Percentiles rank a stretch among this genome's conserved stretches.
Conservation (phyloP, 163 green algal species). For the Smithsoniella earleae region DNA sequence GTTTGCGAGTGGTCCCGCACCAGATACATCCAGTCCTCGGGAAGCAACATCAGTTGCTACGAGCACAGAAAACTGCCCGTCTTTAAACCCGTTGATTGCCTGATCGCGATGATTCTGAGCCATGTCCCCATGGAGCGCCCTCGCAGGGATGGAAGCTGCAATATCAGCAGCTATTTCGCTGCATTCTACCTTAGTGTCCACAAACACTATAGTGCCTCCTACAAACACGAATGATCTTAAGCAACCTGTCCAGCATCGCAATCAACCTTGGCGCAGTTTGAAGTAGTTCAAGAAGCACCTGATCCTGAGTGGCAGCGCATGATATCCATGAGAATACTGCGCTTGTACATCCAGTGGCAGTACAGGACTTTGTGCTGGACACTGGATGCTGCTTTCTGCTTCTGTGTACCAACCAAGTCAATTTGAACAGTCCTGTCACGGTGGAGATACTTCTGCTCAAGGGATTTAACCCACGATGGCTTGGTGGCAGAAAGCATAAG, state of each 20-base stretch:
- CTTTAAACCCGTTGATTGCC: conserved; percentile 65
- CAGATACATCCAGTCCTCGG: conserved; percentile 89
- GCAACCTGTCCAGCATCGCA: not conserved
- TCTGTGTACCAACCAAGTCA: not conserved
- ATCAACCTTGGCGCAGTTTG: no score
- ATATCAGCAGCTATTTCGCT: conserved; percentile 65
- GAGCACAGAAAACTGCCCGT: conserved; percentile 78
- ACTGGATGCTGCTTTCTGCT: conserved; percentile 56
- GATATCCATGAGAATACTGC: conserved; percentile 79
- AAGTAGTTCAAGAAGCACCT: not conserved
- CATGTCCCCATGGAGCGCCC: conserved; percentile 90
- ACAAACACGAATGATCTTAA: no score
- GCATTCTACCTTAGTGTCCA: conserved; percentile 91
- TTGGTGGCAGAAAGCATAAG: conserved; percentile 95
- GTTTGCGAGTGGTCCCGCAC: not conserved
- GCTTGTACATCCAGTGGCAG: conserved; percentile 78
- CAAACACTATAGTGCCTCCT: conserved; percentile 91
- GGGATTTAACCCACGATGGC: conserved; percentile 80
- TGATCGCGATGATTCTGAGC: conserved; percentile 57
- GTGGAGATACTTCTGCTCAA: no score
- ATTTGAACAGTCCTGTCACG: no score
- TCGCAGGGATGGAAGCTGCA: conserved; percentile 41
- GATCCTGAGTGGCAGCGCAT: conserved; percentile 62
- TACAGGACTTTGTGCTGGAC: conserved; percentile 87
- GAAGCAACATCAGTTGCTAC: conserved; percentile 97